These are phyloP conservation scores for Escovopsis sp. DNA, from an alignment of 2,329 filamentous ascomycete species.

Conservation along the genomic window DNA sequence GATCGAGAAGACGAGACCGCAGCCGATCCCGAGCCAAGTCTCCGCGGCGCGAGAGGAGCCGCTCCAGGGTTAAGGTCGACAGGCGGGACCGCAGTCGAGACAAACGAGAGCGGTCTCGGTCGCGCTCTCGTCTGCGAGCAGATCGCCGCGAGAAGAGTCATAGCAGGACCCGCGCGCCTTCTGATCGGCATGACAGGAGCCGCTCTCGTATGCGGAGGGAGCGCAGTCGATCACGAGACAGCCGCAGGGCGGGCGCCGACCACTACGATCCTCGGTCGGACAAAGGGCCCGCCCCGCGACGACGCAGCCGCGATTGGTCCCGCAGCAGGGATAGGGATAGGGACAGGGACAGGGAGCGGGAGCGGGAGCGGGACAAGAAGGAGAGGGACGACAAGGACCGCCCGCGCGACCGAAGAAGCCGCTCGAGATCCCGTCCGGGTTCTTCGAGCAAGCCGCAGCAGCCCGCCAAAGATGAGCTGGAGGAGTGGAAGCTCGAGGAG, in stretches of 20 bases:
- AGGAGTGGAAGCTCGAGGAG: constrained; percentile 46
- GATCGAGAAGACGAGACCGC: constrained; percentile 21
- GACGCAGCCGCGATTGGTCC: constrained; percentile 14
- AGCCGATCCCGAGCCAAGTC: constrained; percentile 24
- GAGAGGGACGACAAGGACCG: constrained; percentile 13
- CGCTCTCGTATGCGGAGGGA: constrained; percentile 8
- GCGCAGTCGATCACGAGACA: constrained; percentile 11
- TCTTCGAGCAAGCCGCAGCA: constrained; percentile 23
- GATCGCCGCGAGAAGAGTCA: constrained; percentile 19
- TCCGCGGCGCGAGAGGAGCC: constrained; percentile 22
- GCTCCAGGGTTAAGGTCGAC: constrained; percentile 18
- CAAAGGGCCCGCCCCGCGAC: constrained; percentile 10
- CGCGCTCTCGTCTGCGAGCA: constrained; percentile 11
- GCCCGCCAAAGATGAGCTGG: constrained; percentile 31
- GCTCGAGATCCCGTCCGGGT: constrained; percentile 27
- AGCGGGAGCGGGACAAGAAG: constrained; percentile 10
- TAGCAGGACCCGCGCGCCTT: constrained; percentile 17
- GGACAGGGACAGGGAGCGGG: constrained; percentile 7
- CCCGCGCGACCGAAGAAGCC: constrained; percentile 25
- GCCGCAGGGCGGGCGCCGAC: constrained; percentile 9
- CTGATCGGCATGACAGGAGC: constrained; percentile 18
- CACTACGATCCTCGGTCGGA: constrained; percentile 9
- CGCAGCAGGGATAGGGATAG: constrained; percentile 11
- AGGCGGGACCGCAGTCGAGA: constrained; percentile 20
- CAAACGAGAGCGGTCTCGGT: constrained; percentile 15